Conservation (phyloP, 805 yeast species). For the Maudiozyma bulderi region DNA sequence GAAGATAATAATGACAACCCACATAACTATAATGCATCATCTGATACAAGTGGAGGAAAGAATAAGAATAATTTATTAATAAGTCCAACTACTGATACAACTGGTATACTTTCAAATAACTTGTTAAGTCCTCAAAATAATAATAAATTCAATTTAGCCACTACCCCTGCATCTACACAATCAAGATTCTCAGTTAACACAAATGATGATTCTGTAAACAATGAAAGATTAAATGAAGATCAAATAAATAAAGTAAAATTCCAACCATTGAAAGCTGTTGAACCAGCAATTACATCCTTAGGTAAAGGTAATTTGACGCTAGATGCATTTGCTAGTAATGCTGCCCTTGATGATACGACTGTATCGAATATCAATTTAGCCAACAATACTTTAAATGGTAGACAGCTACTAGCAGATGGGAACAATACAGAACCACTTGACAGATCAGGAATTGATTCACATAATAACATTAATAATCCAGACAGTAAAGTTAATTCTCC, state of each 20-base stretch:
- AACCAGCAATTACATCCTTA: constrained; percentile 41
- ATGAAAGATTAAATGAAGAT: background rate
- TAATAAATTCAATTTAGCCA: background rate
- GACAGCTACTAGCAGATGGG: background rate
- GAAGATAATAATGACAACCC: background rate
- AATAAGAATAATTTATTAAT: background rate
- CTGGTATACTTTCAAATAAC: background rate
- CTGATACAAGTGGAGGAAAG: background rate
- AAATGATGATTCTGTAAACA: background rate
- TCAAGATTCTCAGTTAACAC: constrained; percentile 1
- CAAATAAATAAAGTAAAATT: constrained; percentile 21
- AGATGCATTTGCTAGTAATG: constrained; percentile 22
- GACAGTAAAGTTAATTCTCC: background rate
- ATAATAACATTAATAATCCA: no score
- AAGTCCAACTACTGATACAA: background rate
- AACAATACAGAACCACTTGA: background rate
- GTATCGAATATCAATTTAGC: background rate
- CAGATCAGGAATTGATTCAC: background rate
- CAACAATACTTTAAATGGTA: background rate
- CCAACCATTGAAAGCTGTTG: constrained; percentile 22
- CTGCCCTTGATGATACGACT: constrained; percentile 2
- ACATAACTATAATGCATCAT: background rate
- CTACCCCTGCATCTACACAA: background rate
- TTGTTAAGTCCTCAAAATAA: background rate
- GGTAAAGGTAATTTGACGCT: constrained; percentile 47